These are phyloP conservation scores for Lactarius tabidus DNA, from an alignment of 768 basidiomycete species.

Conservation along the genomic window DNA sequence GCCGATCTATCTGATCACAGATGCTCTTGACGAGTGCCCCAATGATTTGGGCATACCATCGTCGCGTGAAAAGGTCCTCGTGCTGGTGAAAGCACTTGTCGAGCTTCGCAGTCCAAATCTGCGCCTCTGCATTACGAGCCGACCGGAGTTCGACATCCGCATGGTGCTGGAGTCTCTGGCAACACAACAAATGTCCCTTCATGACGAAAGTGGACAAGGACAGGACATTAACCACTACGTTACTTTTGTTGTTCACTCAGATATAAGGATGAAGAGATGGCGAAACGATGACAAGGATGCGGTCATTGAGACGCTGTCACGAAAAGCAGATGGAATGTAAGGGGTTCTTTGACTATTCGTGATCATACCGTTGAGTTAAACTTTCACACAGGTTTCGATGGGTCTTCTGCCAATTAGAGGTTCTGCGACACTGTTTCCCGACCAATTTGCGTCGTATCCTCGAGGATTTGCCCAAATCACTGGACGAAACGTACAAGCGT, in stretches of 20 bases:
- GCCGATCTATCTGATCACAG: neutral
- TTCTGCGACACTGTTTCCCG: slow-evolving; percentile 3
- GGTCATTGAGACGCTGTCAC: neutral
- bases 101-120: neutral
- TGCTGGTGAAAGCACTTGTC: neutral
- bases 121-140: neutral
- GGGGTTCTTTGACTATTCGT: neutral
- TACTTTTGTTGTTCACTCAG: neutral
- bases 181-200: neutral
- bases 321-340: neutral
- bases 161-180: neutral
- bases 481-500: slow-evolving; percentile 6
- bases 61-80: neutral
- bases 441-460: neutral
- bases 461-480: neutral
- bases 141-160: neutral
- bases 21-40: neutral
- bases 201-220: neutral
- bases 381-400: slow-evolving; percentile 7
- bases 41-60: neutral
- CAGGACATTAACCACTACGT: neutral
- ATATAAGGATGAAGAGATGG: neutral
- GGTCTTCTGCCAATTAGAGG: slow-evolving; percentile 8
- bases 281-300: neutral
- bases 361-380: neutral